Evolutionary conservation across 2,329 filamentous ascomycete genomes (phyloP).

Genomic region (Chrysoporthe cubensis): DNA sequence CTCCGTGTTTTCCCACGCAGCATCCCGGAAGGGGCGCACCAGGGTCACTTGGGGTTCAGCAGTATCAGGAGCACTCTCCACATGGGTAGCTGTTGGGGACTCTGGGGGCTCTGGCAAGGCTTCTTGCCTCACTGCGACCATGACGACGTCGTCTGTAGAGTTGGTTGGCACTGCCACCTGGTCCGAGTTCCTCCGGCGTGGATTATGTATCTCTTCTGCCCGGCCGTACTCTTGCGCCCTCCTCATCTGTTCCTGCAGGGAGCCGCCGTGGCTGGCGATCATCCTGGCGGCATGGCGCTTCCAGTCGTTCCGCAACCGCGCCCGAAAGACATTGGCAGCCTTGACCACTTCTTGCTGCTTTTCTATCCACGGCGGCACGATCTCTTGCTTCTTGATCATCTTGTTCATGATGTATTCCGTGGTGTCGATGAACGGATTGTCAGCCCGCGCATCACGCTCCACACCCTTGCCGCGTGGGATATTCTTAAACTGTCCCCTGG

Average conservation of each 20-base stretch:
- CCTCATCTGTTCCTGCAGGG: constrained; percentile 71
- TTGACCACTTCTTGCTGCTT: constrained; percentile 90
- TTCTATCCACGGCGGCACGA: constrained; percentile 97
- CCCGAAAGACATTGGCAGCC: constrained; percentile 71
- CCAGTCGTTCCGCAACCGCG: constrained; percentile 81
- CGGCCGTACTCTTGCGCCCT: constrained; percentile 74
- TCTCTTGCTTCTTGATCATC: constrained; percentile 94
- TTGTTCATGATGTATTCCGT: constrained; percentile 99
- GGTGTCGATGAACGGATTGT: constrained; percentile 90
- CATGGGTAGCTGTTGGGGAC: constrained; percentile 19
- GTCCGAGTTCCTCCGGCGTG: constrained; percentile 51
- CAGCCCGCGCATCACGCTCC: constrained; percentile 80
- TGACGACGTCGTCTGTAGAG: constrained; percentile 52
- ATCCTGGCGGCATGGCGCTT: constrained; percentile 77
- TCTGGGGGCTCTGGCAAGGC: constrained; percentile 28
- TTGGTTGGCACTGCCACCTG: constrained; percentile 52
- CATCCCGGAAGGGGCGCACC: constrained; percentile 74
- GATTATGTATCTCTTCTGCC: constrained; percentile 72
- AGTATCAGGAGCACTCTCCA: constrained; percentile 15
- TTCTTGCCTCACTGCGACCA: constrained; percentile 49
- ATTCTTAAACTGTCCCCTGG: constrained; percentile 84
- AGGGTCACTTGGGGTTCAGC: constrained; percentile 38
- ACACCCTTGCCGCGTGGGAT: constrained; percentile 79
- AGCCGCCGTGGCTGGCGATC: constrained; percentile 78
- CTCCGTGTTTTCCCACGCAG: constrained; percentile 75